Base-by-base conservation (phyloP, 2,329 filamentous ascomycete genomes). In the Simplicillium sp. region DNA sequence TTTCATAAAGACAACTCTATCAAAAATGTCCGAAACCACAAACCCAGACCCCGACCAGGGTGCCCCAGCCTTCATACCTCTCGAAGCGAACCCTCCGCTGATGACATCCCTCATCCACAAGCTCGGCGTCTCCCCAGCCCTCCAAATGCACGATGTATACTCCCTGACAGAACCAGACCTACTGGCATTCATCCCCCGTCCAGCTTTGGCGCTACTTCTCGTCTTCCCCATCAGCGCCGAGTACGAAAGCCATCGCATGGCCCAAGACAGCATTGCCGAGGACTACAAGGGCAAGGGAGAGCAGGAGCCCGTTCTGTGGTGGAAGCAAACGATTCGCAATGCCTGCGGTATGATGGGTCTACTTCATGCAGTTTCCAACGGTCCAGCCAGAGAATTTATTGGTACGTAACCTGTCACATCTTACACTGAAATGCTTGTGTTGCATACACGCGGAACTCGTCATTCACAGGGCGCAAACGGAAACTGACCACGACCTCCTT, bases 291-390 rank as follows among this genome's bases (percentile, higher is more conserved):
- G 82, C 34, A 71, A 68, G 14, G 88, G 88, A 2, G 64, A 73
- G 1, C 56, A 54, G 0, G 87, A 96, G 56, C 82, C 86, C 5
- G 86, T 96, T 0, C 55, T 94, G 7, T 98, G 90, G 92, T 97
- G 89, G 72, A 84, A 79, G 51, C 90, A 97, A 67, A 97, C 89
- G 0, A 96, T 97, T 53, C 77, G 84, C 45, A 94, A 97, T 58
- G 87, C 90, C 1, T 97, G 90, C 60, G 90, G 90, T 0, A 66
- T 95, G 35, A 95, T 96, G 68, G 92, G 85, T 0, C 64, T 97
- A 20, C 60, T 97, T 36, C 92, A 97, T 58, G 84, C 82, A 14
- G 77, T 87, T 0, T 73, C 73, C 36, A 98, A 97, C 60, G 88
- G 88, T 0, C 71, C 73, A 2, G 82, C 85, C 1, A 66, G 74